These are phyloP conservation scores for Glutinoglossum americanum DNA, from an alignment of 495 filamentous ascomycete genomes.

Conservation along the genomic window DNA sequence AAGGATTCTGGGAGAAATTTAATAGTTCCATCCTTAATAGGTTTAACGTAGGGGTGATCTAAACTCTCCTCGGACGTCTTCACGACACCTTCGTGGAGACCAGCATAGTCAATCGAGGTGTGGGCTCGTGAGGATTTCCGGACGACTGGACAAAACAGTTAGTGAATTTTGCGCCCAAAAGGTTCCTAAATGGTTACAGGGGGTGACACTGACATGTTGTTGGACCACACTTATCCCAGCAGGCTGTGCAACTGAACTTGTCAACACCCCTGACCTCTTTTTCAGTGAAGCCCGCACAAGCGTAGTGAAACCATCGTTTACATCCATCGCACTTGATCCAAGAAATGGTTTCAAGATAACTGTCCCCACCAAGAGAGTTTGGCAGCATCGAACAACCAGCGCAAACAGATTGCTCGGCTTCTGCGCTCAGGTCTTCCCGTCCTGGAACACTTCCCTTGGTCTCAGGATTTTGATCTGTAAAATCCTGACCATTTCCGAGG, in stretches of 20 bases:
- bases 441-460: neutral
- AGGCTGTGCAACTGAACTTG: constrained; percentile 45
- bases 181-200: neutral
- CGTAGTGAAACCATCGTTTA: constrained; percentile 53
- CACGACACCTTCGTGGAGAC: constrained; percentile 49
- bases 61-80: constrained; percentile 45
- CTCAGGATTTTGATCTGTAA: neutral
- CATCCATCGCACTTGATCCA: constrained; percentile 65
- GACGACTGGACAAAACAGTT: constrained; percentile 7
- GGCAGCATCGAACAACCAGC: constrained; percentile 17
- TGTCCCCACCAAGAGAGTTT: constrained; percentile 12
- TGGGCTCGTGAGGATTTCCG: constrained; percentile 37
- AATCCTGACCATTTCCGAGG: neutral
- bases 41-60: constrained; percentile 53
- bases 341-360: constrained; percentile 24
- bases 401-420: constrained; percentile 9
- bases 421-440: constrained; percentile 3
- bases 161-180: constrained; percentile 6
- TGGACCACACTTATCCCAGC: constrained; percentile 35
- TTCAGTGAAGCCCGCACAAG: constrained; percentile 49
- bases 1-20: constrained; percentile 41
- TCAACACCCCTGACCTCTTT: constrained; percentile 49
- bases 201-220: constrained; percentile 39
- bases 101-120: constrained; percentile 54
- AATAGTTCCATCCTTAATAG: constrained; percentile 45